Percentiles rank a stretch among this genome's conserved stretches.
phyloP scores from a whole-genome alignment of 805 yeast genomes.

The Blastobotrys chiropterorum region DNA sequence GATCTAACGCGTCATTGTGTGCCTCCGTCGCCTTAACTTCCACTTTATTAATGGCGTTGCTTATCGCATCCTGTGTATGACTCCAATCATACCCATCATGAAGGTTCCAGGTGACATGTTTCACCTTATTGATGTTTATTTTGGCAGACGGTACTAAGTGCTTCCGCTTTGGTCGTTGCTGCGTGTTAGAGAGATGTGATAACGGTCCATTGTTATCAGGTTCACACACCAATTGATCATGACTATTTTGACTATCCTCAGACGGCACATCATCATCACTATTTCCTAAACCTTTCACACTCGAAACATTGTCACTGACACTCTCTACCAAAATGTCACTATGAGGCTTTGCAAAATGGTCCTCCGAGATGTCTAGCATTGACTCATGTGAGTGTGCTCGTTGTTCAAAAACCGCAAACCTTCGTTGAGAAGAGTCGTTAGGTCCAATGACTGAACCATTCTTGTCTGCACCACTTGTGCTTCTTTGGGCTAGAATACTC shows the following conservation, averaged over 20 bases:
- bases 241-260: neutral
- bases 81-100: constrained; percentile 94
- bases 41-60: constrained; percentile 56
- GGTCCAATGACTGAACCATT: constrained; percentile 12
- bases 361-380: constrained; percentile 17
- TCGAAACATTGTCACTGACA: neutral
- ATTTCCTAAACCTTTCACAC: neutral
- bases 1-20: constrained; percentile 18
- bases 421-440: neutral
- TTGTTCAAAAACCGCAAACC: constrained; percentile 17
- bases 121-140: constrained; percentile 20
- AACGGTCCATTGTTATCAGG: neutral
- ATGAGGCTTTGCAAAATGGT: constrained; percentile 21
- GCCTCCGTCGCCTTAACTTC: constrained; percentile 43
- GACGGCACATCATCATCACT: neutral
- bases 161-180: neutral
- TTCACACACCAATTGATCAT: neutral
- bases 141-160: neutral
- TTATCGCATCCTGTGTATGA: constrained; percentile 61
- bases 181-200: neutral
- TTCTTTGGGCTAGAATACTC: constrained; percentile 23
- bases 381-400: constrained; percentile 15
- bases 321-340: neutral
- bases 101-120: constrained; percentile 35
- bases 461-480: neutral